phyloP scores from a whole-genome alignment of 371 early-diverging fungal species.

The Actinomortierella wolfii region DNA sequence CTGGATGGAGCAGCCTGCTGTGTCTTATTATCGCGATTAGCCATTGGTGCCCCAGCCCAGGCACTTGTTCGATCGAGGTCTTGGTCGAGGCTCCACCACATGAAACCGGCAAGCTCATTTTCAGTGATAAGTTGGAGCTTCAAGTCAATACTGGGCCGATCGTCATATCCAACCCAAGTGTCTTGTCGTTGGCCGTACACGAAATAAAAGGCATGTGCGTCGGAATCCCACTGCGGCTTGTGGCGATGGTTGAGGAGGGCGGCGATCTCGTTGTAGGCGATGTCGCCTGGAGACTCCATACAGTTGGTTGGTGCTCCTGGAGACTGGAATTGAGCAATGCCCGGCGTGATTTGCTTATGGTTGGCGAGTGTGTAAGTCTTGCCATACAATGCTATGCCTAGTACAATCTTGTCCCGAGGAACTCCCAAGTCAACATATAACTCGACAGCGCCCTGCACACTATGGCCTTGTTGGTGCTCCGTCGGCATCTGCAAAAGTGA shows the following conservation, averaged over 20 bases:
- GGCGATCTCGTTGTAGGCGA: conserved; percentile 33
- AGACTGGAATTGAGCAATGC: conserved; percentile 9
- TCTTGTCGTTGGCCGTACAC: conserved; percentile 15
- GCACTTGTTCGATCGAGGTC: conserved; percentile 26
- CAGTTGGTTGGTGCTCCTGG: conserved; percentile 31
- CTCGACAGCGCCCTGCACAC: conserved; percentile 66
- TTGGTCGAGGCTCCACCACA: conserved; percentile 44
- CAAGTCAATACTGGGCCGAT: conserved; percentile 28
- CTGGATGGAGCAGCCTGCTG: not conserved
- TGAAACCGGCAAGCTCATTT: conserved; percentile 22
- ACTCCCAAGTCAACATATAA: conserved; percentile 69
- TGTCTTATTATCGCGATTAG: not conserved
- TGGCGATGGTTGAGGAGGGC: conserved; percentile 6
- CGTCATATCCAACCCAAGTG: conserved; percentile 35
- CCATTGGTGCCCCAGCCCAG: not conserved
- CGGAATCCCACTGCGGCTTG: conserved; percentile 18
- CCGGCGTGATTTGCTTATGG: conserved; percentile 6
- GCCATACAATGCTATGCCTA: conserved; percentile 82
- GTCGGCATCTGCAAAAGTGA: conserved; percentile 23
- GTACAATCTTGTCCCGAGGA: conserved; percentile 75
- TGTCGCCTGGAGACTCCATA: conserved; percentile 23
- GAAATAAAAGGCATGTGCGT: conserved; percentile 26
- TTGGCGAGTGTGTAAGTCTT: conserved; percentile 23
- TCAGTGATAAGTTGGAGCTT: conserved; percentile 31
- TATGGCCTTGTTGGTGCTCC: conserved; percentile 26